phyloP scores from a whole-genome alignment of 495 filamentous ascomycete species.

The Paragyromitra xinjiangensis region DNA sequence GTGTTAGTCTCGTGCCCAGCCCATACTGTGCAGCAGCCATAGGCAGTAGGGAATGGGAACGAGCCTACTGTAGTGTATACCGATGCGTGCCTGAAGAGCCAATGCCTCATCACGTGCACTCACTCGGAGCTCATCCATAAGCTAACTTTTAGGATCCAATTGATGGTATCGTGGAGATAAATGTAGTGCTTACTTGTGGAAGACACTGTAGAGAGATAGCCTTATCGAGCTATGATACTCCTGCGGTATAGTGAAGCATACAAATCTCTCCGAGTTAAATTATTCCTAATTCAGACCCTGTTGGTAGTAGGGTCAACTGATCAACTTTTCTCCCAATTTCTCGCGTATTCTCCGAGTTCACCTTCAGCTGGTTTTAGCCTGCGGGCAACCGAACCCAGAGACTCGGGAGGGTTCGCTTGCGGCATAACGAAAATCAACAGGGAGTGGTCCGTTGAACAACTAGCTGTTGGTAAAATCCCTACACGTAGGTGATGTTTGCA shows the following conservation, averaged over 20 bases:
- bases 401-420: not conserved
- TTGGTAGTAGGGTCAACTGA: conserved; percentile 1
- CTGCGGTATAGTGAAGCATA: not conserved
- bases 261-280: not conserved
- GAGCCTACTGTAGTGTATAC: no score
- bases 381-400: not conserved
- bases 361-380: not conserved
- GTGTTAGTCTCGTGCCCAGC: no score
- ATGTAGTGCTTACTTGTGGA: not conserved
- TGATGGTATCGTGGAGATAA: not conserved
- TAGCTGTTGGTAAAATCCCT: not conserved
- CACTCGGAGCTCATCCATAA: not conserved
- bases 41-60: no score
- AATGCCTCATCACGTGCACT: not conserved
- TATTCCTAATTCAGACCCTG: not conserved
- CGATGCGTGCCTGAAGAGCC: no score
- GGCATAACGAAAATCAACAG: not conserved
- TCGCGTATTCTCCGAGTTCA: not conserved
- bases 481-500: not conserved
- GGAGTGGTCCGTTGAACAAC: not conserved
- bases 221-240: not conserved
- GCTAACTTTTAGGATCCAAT: not conserved
- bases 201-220: not conserved
- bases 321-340: not conserved
- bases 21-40: no score